Percentiles rank a stretch among this genome's conserved stretches.
These are phyloP conservation scores for Saccharomyces kudriavzevii DNA, from an alignment of 805 yeast species.

Conservation along the genomic window DNA sequence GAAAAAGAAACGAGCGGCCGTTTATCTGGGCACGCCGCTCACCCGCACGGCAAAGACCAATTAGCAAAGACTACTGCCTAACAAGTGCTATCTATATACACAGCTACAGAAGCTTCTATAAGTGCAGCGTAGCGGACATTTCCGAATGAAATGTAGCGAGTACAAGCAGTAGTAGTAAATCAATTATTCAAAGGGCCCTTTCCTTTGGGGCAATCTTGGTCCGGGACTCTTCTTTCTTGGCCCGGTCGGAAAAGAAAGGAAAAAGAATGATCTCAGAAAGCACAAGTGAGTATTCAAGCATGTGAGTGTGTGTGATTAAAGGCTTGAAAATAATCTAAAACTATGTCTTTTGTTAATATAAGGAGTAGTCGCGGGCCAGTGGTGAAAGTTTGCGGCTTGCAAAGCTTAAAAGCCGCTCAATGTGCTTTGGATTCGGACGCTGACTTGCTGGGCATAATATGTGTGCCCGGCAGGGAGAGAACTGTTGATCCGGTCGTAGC, in stretches of 20 bases:
- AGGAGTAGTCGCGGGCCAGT: constrained; percentile 18
- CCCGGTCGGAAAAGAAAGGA: background rate
- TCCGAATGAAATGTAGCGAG: background rate
- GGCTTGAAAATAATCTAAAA: background rate
- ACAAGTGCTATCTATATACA: background rate
- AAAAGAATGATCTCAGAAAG: background rate
- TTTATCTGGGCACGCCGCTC: background rate
- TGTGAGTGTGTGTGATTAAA: background rate
- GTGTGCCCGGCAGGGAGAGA: constrained; percentile 76
- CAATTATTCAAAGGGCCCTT: background rate
- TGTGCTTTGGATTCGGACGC: constrained; percentile 67
- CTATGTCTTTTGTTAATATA: background rate
- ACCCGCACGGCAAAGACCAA: background rate
- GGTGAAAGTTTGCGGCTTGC: constrained; percentile 84
- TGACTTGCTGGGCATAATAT: constrained; percentile 69
- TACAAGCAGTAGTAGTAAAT: background rate
- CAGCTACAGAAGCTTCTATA: background rate
- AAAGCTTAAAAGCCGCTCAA: constrained; percentile 58
- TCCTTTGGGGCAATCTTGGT: background rate
- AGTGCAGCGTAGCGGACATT: background rate
- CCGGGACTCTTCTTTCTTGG: background rate
- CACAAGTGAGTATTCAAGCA: background rate
- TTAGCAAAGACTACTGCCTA: background rate
- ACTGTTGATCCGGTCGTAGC: constrained; percentile 50
- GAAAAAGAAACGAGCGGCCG: background rate